A percentile compares a stretch with the other conserved stretches of the same genome.
These are phyloP conservation scores for Magnusiomyces suaveolens DNA, from an alignment of 1,139 yeast species.

Conservation along the genomic window DNA sequence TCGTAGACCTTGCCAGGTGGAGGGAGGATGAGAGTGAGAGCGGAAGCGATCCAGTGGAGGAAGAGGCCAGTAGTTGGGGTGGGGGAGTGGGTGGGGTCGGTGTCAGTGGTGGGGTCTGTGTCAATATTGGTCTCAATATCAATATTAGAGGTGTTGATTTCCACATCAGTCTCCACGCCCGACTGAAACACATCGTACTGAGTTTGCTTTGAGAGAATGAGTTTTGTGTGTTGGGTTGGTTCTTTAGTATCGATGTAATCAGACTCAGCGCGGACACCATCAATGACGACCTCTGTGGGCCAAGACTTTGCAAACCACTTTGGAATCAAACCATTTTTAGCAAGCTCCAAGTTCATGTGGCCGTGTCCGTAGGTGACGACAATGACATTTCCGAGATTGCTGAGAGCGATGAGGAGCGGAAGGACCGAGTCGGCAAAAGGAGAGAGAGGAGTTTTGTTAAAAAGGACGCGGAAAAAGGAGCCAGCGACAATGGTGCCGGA, in stretches of 20 bases:
- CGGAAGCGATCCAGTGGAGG: constrained; percentile 43
- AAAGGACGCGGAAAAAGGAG: constrained; percentile 56
- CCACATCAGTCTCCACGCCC: not conserved
- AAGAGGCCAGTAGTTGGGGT: constrained; percentile 45
- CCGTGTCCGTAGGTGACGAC: constrained; percentile 72
- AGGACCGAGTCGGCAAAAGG: constrained; percentile 35
- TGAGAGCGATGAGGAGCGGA: constrained; percentile 58
- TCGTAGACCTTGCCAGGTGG: constrained; percentile 77
- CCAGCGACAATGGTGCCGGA: constrained; percentile 73
- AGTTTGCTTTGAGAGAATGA: not conserved
- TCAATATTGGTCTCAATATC: not conserved
- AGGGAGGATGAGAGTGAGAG: constrained; percentile 46
- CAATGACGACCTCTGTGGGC: not conserved
- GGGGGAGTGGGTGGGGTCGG: not conserved
- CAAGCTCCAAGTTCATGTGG: constrained; percentile 61
- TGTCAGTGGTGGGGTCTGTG: constrained; percentile 8
- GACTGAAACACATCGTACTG: not conserved
- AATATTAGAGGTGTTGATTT: not conserved
- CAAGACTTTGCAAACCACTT: not conserved
- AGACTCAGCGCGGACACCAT: not conserved
- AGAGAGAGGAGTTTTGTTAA: constrained; percentile 52
- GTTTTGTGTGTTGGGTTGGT: too few relatives aligned
- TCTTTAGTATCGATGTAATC: too few relatives aligned
- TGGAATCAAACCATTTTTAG: constrained; percentile 63
- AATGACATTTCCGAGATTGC: constrained; percentile 68